A percentile compares a stretch with the other conserved stretches of the same genome.
Conservation (phyloP, 1,139 yeast species). For the Kurtzmaniella quercitrusa region DNA sequence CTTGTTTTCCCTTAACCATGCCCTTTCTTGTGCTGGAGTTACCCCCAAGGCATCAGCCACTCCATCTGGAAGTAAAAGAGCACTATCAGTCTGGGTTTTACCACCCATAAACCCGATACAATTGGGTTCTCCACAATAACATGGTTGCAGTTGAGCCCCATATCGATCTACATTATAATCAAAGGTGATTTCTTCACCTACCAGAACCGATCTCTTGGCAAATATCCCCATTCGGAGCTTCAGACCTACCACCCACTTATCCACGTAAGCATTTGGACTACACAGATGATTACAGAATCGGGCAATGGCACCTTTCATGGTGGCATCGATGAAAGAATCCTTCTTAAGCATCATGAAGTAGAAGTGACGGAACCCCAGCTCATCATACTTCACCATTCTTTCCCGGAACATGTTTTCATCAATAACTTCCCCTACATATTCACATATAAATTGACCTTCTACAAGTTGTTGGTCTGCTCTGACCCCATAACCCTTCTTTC, state of each 20-base stretch:
- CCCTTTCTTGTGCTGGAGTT: constrained; percentile 53
- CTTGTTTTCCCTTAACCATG: constrained; percentile 61
- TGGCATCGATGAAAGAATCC: constrained; percentile 93
- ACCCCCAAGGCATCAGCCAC: constrained; percentile 86
- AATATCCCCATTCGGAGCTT: constrained; percentile 92
- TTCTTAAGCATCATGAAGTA: constrained; percentile 96
- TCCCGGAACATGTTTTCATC: constrained; percentile 68
- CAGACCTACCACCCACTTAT: constrained; percentile 95
- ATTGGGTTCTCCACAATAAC: constrained; percentile 90
- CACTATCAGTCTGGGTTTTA: constrained; percentile 91
- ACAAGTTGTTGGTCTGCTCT: constrained; percentile 61
- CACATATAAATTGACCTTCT: constrained; percentile 72
- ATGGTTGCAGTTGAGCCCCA: constrained; percentile 91
- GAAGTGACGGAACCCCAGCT: constrained; percentile 73
- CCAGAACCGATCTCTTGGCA: constrained; percentile 66
- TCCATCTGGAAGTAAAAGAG: constrained; percentile 75
- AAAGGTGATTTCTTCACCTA: constrained; percentile 90
- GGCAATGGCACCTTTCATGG: constrained; percentile 80
- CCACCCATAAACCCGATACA: constrained; percentile 96
- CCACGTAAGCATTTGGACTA: constrained; percentile 89
- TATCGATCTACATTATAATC: constrained; percentile 95
- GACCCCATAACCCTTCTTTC: constrained; percentile 84
- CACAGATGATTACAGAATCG: constrained; percentile 95
- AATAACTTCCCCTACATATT: constrained; percentile 91
- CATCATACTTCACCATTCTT: constrained; percentile 72